phyloP scores from a whole-genome alignment of 2,329 filamentous ascomycete species.

The Fusarium temperatum region DNA sequence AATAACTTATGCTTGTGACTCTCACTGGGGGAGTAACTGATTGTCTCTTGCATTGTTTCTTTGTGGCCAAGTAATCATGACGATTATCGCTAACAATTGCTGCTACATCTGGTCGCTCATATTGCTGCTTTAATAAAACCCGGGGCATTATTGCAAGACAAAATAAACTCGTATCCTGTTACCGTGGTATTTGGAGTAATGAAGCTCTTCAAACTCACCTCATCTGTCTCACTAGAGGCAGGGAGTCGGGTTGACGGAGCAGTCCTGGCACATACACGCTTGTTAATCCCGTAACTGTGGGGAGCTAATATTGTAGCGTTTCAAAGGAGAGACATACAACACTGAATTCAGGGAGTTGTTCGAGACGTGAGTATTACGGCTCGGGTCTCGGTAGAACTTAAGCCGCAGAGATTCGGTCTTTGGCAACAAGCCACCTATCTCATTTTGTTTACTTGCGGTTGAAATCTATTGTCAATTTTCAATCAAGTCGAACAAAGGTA shows the following conservation, averaged over 20 bases:
- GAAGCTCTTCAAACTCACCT: background rate
- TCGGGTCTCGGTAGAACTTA: constrained; percentile 21
- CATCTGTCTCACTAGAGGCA: constrained; percentile 19
- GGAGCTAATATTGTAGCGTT: constrained; percentile 17
- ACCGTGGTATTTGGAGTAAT: constrained; percentile 5
- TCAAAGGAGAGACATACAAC: constrained; percentile 8
- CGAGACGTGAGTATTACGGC: background rate
- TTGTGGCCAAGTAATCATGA: background rate
- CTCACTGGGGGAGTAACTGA: background rate
- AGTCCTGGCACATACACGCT: background rate
- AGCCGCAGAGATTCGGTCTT: background rate
- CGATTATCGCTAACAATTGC: background rate
- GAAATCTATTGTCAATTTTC: background rate
- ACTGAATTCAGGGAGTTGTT: constrained; percentile 1
- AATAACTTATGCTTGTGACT: background rate
- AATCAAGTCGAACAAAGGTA: background rate
- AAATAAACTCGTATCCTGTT: constrained; percentile 3
- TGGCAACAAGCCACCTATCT: background rate
- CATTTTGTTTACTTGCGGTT: background rate
- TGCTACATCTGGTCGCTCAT: background rate
- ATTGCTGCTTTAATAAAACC: background rate
- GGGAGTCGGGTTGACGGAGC: constrained; percentile 19
- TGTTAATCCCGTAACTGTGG: constrained; percentile 21
- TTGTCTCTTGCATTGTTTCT: constrained; percentile 1
- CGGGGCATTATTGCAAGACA: constrained; percentile 1